These are phyloP conservation scores for Chalara sp. DNA, from an alignment of 2,329 filamentous ascomycete genomes.

Conservation along the genomic window DNA sequence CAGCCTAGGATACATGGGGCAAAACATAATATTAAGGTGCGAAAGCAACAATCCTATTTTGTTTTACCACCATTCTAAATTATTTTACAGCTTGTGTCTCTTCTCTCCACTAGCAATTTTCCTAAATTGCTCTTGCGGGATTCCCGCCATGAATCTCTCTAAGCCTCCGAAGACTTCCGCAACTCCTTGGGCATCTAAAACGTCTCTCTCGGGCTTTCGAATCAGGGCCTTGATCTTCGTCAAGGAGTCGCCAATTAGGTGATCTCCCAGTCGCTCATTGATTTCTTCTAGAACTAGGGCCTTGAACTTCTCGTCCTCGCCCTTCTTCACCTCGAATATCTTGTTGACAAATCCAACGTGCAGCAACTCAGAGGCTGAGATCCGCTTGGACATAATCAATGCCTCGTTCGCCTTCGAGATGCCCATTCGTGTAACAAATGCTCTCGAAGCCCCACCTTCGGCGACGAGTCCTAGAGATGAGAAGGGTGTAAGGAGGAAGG, in stretches of 20 bases:
- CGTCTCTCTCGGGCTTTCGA: constrained; percentile 62
- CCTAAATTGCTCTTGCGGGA: constrained; percentile 83
- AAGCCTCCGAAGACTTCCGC: constrained; percentile 81
- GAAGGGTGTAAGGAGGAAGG: constrained; percentile 89
- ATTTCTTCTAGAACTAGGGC: constrained; percentile 70
- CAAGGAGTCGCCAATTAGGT: constrained; percentile 74
- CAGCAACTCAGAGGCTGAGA: constrained; percentile 67
- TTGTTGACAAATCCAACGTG: constrained; percentile 79
- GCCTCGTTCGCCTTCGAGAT: constrained; percentile 84
- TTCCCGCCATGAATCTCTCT: constrained; percentile 56
- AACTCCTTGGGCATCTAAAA: constrained; percentile 70
- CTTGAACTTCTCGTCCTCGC: constrained; percentile 63
- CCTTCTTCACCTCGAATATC: constrained; percentile 56
- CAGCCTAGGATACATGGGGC: neutral
- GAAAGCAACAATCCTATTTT: neutral
- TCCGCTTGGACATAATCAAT: constrained; percentile 79
- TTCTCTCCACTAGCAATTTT: constrained; percentile 84
- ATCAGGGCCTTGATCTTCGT: constrained; percentile 81
- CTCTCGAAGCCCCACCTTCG: constrained; percentile 75
- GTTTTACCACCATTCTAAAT: constrained; percentile 1
- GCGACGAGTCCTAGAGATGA: constrained; percentile 82
- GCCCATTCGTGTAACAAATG: constrained; percentile 75
- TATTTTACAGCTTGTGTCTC: constrained; percentile 77
- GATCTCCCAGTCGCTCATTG: constrained; percentile 69
- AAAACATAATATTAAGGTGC: constrained; percentile 5